Conservation (phyloP, 495 filamentous ascomycete genomes). For the Zalerion maritima region DNA sequence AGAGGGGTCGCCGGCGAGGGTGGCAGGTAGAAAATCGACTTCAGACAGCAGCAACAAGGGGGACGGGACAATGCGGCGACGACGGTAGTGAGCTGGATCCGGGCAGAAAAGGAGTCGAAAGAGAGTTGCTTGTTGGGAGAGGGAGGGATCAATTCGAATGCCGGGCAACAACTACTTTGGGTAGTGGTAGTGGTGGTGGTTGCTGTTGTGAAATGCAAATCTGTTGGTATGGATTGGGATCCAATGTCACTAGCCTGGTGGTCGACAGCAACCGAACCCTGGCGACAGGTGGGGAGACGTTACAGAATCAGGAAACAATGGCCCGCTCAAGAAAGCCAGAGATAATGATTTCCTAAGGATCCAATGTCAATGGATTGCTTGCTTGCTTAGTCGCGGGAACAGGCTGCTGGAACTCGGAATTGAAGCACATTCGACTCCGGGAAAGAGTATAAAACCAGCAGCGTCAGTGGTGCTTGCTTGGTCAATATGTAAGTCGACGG, state of each 20-base stretch:
- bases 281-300: conserved; percentile 5
- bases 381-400: no score
- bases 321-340: no score
- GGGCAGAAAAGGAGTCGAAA: no score
- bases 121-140: no score
- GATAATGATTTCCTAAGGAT: no score
- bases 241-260: conserved; percentile 1
- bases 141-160: neutral
- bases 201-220: neutral
- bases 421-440: no score
- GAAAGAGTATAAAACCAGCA: no score
- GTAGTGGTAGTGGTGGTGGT: conserved; percentile 1
- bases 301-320: neutral
- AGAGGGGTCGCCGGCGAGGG: no score
- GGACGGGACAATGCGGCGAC: conserved; percentile 9
- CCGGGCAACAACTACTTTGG: neutral
- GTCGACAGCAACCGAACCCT: conserved; percentile 2
- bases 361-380: no score
- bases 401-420: no score
- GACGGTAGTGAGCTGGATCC: conserved; percentile 1
- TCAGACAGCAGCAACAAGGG: no score
- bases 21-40: no score
- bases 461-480: neutral
- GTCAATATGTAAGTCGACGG: conserved; percentile 6
- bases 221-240: neutral